Percentiles rank a stretch among this genome's conserved stretches.
Conservation (phyloP, 2,329 filamentous ascomycete species). For the Pseudogymnoascus sp. region DNA sequence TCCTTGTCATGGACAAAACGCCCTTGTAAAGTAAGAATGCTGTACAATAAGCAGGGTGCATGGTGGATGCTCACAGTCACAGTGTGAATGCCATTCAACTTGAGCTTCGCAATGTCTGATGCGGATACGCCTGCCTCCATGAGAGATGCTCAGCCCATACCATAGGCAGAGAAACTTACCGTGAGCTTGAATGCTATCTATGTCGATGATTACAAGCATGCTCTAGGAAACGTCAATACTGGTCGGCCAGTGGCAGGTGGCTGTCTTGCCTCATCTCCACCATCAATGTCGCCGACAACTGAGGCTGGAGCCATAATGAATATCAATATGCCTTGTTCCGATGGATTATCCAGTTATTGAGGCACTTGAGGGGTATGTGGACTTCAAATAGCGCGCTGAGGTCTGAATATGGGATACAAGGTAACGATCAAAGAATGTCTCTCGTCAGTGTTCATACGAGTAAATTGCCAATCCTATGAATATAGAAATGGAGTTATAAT, state of each 20-base stretch:
- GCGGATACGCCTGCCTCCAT: conserved; percentile 48
- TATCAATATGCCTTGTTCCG: background rate
- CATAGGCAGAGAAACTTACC: conserved; percentile 32
- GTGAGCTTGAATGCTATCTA: conserved; percentile 59
- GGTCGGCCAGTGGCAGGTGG: background rate
- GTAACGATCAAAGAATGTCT: background rate
- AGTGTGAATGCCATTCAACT: conserved; percentile 55
- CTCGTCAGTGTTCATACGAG: background rate
- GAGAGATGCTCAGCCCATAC: background rate
- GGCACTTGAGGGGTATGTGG: background rate
- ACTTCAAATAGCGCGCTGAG: background rate
- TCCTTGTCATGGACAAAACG: conserved; percentile 42
- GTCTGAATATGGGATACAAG: background rate
- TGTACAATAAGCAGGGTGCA: background rate
- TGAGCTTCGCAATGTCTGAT: conserved; percentile 59
- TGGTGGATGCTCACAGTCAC: conserved; percentile 42
- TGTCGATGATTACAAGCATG: conserved; percentile 47
- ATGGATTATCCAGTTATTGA: background rate
- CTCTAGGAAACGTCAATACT: background rate
- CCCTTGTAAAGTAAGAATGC: background rate
- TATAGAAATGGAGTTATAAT: background rate
- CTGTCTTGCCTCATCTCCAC: conserved; percentile 11
- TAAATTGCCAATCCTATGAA: background rate
- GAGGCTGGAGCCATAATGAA: background rate
- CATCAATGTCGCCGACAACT: conserved; percentile 6